Conservation (phyloP, 345 rosid species). For the Eucalyptus cloeziana region DNA sequence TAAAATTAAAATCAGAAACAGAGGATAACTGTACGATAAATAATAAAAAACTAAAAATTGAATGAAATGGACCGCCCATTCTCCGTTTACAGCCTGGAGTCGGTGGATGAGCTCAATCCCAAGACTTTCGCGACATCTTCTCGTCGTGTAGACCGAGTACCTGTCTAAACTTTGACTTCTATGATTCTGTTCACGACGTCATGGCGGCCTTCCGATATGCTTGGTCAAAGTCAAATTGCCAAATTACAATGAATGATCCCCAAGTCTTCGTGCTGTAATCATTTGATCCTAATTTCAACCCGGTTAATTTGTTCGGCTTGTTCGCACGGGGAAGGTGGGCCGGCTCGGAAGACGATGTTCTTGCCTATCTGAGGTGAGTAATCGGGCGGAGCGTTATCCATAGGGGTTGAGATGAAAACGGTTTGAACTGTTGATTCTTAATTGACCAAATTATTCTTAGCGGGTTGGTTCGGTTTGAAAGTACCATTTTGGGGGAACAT, state of each 20-base stretch:
- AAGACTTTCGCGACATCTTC: background rate
- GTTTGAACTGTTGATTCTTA: background rate
- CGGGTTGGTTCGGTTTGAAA: background rate
- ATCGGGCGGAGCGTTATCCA: background rate
- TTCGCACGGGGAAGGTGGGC: background rate
- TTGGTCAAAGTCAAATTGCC: background rate
- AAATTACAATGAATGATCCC: background rate
- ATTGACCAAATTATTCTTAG: background rate
- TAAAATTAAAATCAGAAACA: background rate
- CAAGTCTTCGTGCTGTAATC: background rate
- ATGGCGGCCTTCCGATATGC: background rate
- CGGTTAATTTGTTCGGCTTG: background rate
- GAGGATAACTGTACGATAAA: background rate
- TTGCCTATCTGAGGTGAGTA: background rate
- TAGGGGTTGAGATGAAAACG: background rate
- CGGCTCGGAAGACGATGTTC: background rate
- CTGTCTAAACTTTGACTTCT: background rate
- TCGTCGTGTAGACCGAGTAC: background rate
- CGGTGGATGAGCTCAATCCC: background rate
- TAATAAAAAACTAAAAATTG: too few relatives aligned
- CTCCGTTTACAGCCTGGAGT: background rate
- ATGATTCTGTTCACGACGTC: background rate
- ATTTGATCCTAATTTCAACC: background rate
- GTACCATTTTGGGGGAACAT: fast-evolving
- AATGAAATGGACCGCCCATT: background rate